Percentiles rank a stretch among this genome's conserved stretches.
phyloP scores from a whole-genome alignment of 2,329 filamentous ascomycete species.

The Dactylellina cionopaga region DNA sequence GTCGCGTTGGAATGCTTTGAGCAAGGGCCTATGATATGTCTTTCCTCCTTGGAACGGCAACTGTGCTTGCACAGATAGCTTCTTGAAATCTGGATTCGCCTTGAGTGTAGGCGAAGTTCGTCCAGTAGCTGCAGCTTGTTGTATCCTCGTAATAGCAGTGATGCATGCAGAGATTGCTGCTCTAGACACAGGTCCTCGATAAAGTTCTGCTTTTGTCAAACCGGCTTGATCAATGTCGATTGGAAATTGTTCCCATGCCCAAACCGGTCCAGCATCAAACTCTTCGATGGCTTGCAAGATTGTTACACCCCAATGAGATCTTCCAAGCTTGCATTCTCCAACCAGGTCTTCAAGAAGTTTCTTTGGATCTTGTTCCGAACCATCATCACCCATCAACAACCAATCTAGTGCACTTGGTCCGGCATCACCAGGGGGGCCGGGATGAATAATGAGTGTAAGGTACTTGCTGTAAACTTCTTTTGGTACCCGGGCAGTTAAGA shows the following conservation, averaged over 20 bases:
- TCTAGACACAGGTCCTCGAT: slow-evolving; percentile 61
- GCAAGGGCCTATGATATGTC: slow-evolving; percentile 60
- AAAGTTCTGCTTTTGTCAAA: slow-evolving; percentile 62
- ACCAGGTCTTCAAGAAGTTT: slow-evolving; percentile 57
- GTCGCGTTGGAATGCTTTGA: slow-evolving; percentile 61
- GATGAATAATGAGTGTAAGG: slow-evolving; percentile 62
- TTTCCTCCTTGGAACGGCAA: slow-evolving; percentile 61
- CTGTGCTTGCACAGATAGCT: slow-evolving; percentile 59
- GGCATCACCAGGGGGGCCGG: slow-evolving; percentile 62
- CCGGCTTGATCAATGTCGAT: slow-evolving; percentile 61
- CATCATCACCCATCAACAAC: slow-evolving; percentile 63
- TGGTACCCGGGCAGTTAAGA: slow-evolving; percentile 61
- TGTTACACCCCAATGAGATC: slow-evolving; percentile 62
- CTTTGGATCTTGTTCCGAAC: slow-evolving; percentile 58
- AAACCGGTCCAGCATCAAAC: slow-evolving; percentile 63
- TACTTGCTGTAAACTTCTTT: slow-evolving; percentile 60
- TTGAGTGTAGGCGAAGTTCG: slow-evolving; percentile 56
- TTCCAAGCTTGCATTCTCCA: slow-evolving; percentile 57
- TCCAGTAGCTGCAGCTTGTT: slow-evolving; percentile 55
- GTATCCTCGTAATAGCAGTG: slow-evolving; percentile 61
- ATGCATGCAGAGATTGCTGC: slow-evolving; percentile 61
- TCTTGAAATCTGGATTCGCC: slow-evolving; percentile 57
- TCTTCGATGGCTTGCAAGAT: slow-evolving; percentile 61
- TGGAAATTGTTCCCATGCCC: slow-evolving; percentile 63
- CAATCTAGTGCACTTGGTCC: slow-evolving; percentile 63